Conservation (phyloP, 2,329 filamentous ascomycete genomes). For the Aspergillus costaricaensis region DNA sequence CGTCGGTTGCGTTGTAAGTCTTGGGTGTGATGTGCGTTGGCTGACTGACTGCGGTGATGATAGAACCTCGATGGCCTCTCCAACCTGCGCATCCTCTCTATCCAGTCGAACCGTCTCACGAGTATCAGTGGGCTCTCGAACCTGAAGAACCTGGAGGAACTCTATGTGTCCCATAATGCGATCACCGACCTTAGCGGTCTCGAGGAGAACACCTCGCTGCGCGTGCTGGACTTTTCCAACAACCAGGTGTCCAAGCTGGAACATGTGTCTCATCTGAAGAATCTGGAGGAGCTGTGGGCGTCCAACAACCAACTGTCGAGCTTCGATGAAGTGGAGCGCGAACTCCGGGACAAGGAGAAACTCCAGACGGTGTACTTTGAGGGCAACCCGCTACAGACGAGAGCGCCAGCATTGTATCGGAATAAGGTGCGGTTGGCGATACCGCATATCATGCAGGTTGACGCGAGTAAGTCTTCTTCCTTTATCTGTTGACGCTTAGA, state of each 20-base stretch:
- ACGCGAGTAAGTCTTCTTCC: conserved; percentile 69
- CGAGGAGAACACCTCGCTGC: conserved; percentile 65
- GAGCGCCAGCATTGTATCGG: conserved; percentile 79
- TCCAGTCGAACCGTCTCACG: conserved; percentile 91
- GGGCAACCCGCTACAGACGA: conserved; percentile 83
- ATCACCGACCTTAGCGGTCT: conserved; percentile 75
- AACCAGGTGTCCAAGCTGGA: conserved; percentile 77
- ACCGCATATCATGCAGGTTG: conserved; percentile 88
- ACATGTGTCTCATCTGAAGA: conserved; percentile 67
- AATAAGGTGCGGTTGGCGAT: conserved; percentile 90
- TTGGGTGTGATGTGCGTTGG: background rate
- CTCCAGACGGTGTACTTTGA: conserved; percentile 95
- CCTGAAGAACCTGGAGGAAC: conserved; percentile 77
- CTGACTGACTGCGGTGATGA: conserved; percentile 7
- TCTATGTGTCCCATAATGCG: conserved; percentile 96
- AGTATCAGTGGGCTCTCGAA: conserved; percentile 73
- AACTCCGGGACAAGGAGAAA: conserved; percentile 74
- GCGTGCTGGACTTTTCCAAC: conserved; percentile 83
- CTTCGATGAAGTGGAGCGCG: conserved; percentile 77
- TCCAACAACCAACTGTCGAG: conserved; percentile 80
- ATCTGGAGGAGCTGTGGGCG: conserved; percentile 91
- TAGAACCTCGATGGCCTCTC: conserved; percentile 69
- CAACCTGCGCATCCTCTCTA: conserved; percentile 83
- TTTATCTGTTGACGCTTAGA: background rate
- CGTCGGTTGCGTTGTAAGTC: background rate